Evolutionary conservation across 83 land plant genomes (phyloP).

Genomic region (Diphasiastrum complanatum): DNA sequence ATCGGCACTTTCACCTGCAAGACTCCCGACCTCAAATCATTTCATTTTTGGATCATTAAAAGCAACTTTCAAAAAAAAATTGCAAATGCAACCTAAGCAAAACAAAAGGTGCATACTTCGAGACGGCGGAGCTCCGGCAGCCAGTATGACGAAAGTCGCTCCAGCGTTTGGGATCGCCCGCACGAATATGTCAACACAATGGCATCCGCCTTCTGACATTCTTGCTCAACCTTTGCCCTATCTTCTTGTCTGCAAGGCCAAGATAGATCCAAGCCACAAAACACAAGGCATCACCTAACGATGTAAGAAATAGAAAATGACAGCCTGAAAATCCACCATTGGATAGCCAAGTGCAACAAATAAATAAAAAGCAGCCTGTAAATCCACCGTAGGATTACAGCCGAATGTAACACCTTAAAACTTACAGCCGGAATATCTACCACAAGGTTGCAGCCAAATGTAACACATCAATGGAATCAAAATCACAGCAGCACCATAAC

Average conservation of each 20-base stretch:
- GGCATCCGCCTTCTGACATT: slow-evolving; percentile 9
- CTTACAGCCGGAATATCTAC: no score
- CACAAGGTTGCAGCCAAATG: no score
- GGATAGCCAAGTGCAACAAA: no score
- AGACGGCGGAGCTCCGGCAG: slow-evolving; percentile 6
- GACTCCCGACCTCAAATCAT: not conserved
- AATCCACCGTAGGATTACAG: no score
- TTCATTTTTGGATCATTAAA: not conserved
- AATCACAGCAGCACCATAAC: no score
- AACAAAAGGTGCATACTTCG: slow-evolving; percentile 4
- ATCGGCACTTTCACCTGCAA: slow-evolving; percentile 77
- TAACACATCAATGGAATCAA: no score
- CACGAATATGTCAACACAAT: slow-evolving; percentile 2
- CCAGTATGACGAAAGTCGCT: not conserved
- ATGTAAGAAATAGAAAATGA: slow-evolving; percentile 3
- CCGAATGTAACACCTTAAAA: no score
- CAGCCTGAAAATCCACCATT: not conserved
- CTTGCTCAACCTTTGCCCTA: slow-evolving; percentile 1
- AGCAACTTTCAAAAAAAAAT: slow-evolving; percentile 8
- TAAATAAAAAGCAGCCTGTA: no score
- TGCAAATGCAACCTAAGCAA: not conserved
- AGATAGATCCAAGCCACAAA: not conserved
- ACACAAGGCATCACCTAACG: not conserved
- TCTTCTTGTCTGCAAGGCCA: slow-evolving; percentile 2
- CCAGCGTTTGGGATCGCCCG: not conserved